Base-by-base conservation (phyloP, 163 green algal species). In the Coccomyxa subellipsoidea region DNA sequence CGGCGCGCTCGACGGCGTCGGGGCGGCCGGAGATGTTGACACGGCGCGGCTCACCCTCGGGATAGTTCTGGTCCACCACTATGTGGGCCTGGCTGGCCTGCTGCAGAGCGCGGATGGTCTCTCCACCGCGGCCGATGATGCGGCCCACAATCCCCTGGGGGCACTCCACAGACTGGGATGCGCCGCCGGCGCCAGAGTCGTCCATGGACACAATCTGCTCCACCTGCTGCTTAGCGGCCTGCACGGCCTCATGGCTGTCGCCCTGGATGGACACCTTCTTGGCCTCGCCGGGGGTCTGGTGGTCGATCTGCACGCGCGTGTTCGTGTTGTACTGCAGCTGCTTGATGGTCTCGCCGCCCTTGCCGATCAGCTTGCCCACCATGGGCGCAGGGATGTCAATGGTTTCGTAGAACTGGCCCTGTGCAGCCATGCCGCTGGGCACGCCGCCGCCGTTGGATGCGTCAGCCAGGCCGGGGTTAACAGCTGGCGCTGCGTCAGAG, bases 31-130 rank as follows among this genome's bases (percentile, higher is more conserved):
- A 90, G 69, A 98, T 92, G 32, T 91, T 90, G 31, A 99, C 90
- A 79, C 94, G 87, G 47, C 95, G 89, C 0, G 91, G 88, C 25
- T 85, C 37, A 9, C 91, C 90, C 38, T 95, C 91, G 7, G 93
- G 93, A 82, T 91, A 93, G 83, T 95, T 93, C 88, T 89, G 86
- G 54, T 89, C 84, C 25, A 90, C 84, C 27, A 85, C 80, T 37
- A 90, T 90, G 82, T 88, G 84, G 7, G 84, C 88, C 59, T 92
- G 91, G 47, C 89, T 95, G 77, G 91, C 89, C 47, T 93, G 87
- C 92, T 99, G 96, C 88, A 99, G 90, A 23, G 91, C 93, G 69
- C 96, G 92, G 88, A 99, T 99, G 36, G 96, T 99, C 89, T 99
- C 96, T 10, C 96, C 96, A 7, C 94, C 95, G 18, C 94, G 89